Evolutionary conservation across 108 stramenopile species (phyloP), one percentile per base, ranked within the genome.

Genomic region (Pseudonitzschia pungens): DNA sequence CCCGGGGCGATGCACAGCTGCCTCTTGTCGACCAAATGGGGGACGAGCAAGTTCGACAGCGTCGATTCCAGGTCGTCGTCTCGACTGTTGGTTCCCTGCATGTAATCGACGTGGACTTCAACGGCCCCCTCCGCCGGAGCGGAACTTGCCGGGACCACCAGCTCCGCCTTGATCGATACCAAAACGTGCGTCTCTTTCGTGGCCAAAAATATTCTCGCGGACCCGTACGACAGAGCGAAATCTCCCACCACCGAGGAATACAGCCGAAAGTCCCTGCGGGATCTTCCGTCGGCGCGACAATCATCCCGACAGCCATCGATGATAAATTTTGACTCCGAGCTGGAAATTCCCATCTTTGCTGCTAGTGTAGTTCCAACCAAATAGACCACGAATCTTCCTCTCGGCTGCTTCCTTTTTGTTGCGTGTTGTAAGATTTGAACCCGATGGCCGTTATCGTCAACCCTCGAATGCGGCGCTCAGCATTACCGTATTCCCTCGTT

Each of bases 131-230:
- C 72, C 28, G n/a, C 21, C 6, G 90, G 90, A 27, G 78, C 68
- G 59, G 29, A 54, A 20, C 68, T 75, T 8, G 84, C 74, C 16
- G 90, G 90, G 58, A 72, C 70, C 14, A 87, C 88, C 41, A 92
- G 43, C 28, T 89, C 90, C 15, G 88, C 90, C 68, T 85, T 85
- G 76, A 92, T 85, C 36, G 81, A 84, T 50, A 86, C 87, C 65
- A 92, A 33, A 21, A 92, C 67, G 53, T 92, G 80, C 18, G 86
- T 87, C 53, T 85, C 70, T 55, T 82, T 81, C 4, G 83, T 86
- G 12, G 84, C 77, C 48, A 87, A 81, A 50, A 83, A 78, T 54
- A 92, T 76, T 42, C 88, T 85, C 16, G 81, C 70, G 24, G 90
- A 92, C 15, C 90, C 90, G 75, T 89, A 73, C 59, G 88, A 89